Evolutionary conservation across 2,329 filamentous ascomycete genomes (phyloP).

Genomic region (Monilinia polystroma): DNA sequence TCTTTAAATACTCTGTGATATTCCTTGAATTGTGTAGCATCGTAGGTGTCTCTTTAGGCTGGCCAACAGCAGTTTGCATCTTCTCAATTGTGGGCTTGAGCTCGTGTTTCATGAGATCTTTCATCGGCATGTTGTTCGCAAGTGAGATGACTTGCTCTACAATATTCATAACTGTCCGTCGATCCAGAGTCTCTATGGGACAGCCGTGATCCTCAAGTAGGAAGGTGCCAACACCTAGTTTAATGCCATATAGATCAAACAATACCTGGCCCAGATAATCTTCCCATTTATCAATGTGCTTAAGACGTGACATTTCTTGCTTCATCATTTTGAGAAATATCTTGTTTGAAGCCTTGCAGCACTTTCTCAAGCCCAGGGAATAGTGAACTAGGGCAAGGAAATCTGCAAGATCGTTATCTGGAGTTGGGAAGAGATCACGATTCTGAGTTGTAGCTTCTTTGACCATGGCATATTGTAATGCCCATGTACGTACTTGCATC

Average conservation of each 20-base stretch:
- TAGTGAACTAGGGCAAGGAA: slow-evolving; percentile 81
- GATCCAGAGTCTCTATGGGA: slow-evolving; percentile 72
- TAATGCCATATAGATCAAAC: slow-evolving; percentile 79
- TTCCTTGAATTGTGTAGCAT: slow-evolving; percentile 86
- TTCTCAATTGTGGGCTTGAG: slow-evolving; percentile 88
- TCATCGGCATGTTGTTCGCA: slow-evolving; percentile 80
- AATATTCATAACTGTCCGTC: slow-evolving; percentile 74
- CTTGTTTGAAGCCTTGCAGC: slow-evolving; percentile 82
- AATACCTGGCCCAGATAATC: slow-evolving; percentile 83
- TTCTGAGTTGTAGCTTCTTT: slow-evolving; percentile 72
- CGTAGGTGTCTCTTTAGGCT: slow-evolving; percentile 73
- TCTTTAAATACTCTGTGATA: slow-evolving; percentile 77
- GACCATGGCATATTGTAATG: slow-evolving; percentile 77
- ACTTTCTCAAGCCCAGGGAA: slow-evolving; percentile 77
- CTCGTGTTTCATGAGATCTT: slow-evolving; percentile 88
- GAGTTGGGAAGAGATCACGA: slow-evolving; percentile 59
- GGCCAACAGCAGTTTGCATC: slow-evolving; percentile 83
- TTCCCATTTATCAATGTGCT: slow-evolving; percentile 77
- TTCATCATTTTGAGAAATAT: slow-evolving; percentile 88
- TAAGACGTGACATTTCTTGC: slow-evolving; percentile 74
- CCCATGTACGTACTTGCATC: slow-evolving; percentile 86
- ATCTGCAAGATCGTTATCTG: slow-evolving; percentile 72
- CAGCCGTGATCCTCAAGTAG: slow-evolving; percentile 79
- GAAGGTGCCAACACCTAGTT: slow-evolving; percentile 65
- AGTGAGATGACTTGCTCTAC: slow-evolving; percentile 81